A percentile compares a stretch with the other conserved stretches of the same genome.
phyloP scores from a whole-genome alignment of 257 asterid species.

The Henckelia pumila region DNA sequence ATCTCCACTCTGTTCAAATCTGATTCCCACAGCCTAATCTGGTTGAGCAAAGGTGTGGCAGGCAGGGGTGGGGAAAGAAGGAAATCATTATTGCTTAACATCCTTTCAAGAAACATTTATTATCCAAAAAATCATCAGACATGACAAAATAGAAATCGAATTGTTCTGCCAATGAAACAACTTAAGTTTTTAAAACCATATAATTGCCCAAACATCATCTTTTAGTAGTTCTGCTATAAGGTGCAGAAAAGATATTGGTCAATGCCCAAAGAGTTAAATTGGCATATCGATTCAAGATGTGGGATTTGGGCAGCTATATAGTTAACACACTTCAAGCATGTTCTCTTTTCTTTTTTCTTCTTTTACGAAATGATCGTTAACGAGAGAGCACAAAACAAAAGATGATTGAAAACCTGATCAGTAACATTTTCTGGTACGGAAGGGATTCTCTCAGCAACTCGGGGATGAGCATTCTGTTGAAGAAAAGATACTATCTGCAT shows the following conservation, averaged over 20 bases:
- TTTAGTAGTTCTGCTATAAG: no score
- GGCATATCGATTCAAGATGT: no score
- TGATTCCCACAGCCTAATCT: conserved; percentile 95
- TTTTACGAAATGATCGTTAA: neutral
- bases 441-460: conserved; percentile 80
- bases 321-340: neutral
- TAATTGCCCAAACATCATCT: no score
- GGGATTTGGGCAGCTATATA: no score
- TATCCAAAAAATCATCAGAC: neutral
- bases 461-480: conserved; percentile 98
- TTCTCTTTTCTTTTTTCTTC: no score
- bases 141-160: neutral
- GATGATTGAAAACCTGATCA: conserved; percentile 57
- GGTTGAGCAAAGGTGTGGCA: conserved; percentile 20
- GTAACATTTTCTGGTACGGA: conserved; percentile 96
- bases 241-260: no score
- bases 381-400: neutral
- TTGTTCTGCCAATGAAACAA: no score
- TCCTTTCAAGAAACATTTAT: neutral
- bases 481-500: conserved; percentile 90
- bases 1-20: conserved; percentile 89
- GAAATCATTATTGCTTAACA: no score
- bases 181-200: no score
- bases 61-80: neutral
- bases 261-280: no score